A percentile compares a stretch with the other conserved stretches of the same genome.
Evolutionary conservation across 2,329 filamentous ascomycete genomes (phyloP).

Genomic region (Penicillium sp.): DNA sequence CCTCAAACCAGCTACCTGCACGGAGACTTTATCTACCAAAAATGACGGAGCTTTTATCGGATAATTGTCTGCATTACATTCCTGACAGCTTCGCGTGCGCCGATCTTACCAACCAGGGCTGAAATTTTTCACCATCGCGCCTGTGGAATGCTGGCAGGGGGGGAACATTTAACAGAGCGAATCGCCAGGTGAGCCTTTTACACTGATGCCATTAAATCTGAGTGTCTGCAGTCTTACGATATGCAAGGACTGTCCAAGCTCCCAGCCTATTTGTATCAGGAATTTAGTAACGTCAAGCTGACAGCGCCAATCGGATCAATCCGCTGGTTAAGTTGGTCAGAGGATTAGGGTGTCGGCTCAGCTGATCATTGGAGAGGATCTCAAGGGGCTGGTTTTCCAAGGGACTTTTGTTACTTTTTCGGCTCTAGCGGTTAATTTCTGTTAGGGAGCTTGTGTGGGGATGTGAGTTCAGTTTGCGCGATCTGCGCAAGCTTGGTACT

Average conservation of each 20-base stretch:
- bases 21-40: background rate
- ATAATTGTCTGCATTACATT: constrained; percentile 7
- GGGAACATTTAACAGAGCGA: constrained; percentile 6
- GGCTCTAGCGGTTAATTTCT: background rate
- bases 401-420: background rate
- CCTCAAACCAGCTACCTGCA: too few species aligned
- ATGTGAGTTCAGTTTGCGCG: background rate
- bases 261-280: background rate
- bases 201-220: background rate
- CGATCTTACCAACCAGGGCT: background rate
- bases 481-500: background rate
- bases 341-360: background rate
- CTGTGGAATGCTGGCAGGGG: constrained; percentile 14
- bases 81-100: background rate
- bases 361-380: constrained; percentile 1
- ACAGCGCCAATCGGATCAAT: constrained; percentile 1
- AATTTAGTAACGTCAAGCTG: constrained; percentile 3
- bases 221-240: constrained; percentile 1
- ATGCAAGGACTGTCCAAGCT: constrained; percentile 3
- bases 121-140: constrained; percentile 1
- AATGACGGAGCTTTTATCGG: constrained; percentile 8
- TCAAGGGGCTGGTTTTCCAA: background rate
- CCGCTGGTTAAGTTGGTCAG: background rate
- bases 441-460: background rate
- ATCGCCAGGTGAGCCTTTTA: constrained; percentile 2